Evolutionary conservation across 208 protist genomes (phyloP).

Genomic region (Trichomonas gallinae): DNA sequence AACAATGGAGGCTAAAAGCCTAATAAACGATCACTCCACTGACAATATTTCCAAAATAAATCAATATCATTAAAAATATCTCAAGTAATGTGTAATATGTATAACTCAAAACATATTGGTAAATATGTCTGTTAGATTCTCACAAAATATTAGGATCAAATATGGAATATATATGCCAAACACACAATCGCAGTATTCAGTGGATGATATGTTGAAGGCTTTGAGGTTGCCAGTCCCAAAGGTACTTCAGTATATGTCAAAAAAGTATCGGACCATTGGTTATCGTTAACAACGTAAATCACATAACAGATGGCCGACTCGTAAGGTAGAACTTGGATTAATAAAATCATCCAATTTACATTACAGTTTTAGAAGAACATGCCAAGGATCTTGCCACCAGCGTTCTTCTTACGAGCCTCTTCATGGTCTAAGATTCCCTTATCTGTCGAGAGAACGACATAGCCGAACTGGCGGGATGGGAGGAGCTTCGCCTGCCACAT

Average conservation of each 20-base stretch:
- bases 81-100: too few relatives aligned
- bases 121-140: too few relatives aligned
- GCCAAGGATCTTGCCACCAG: conserved; percentile 98
- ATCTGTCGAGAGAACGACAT: conserved; percentile 97
- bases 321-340: neutral
- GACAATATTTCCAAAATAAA: too few relatives aligned
- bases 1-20: too few relatives aligned
- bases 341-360: neutral
- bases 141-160: too few relatives aligned
- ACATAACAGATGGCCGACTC: neutral
- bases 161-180: too few relatives aligned
- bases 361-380: conserved; percentile 91
- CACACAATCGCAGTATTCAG: neutral
- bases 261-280: neutral
- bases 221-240: neutral
- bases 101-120: too few relatives aligned
- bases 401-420: conserved; percentile 88
- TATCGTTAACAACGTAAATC: neutral
- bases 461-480: conserved; percentile 99
- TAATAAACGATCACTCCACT: too few relatives aligned
- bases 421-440: conserved; percentile 99
- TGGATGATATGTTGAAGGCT: neutral
- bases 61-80: too few relatives aligned
- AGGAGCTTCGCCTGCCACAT: conserved; percentile 95
- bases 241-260: neutral